These are phyloP conservation scores for Bretziella fagacearum DNA, from an alignment of 2,329 filamentous ascomycete species.

Conservation along the genomic window DNA sequence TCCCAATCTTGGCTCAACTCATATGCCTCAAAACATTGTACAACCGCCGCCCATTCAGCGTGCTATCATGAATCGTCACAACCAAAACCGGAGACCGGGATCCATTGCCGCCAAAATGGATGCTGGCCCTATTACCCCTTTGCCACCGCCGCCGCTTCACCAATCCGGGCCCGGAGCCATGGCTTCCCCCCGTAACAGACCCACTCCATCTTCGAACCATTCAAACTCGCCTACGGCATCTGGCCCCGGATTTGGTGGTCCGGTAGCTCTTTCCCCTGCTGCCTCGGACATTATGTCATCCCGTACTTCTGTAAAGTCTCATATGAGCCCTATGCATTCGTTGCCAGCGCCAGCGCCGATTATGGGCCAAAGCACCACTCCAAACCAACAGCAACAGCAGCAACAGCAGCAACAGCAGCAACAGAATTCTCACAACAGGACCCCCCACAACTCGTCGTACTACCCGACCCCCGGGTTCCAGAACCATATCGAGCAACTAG, in stretches of 20 bases:
- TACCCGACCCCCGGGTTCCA: conserved; percentile 74
- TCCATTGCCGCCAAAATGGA: conserved; percentile 62
- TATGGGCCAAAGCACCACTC: conserved; percentile 4
- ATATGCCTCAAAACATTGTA: conserved; percentile 49
- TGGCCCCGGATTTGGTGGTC: conserved; percentile 26
- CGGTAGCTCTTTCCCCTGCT: conserved; percentile 27
- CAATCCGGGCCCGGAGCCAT: conserved; percentile 27
- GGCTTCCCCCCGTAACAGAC: conserved; percentile 52
- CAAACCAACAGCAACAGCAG: no score
- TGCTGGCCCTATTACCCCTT: conserved; percentile 27
- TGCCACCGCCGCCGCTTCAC: conserved; percentile 31
- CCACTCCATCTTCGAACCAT: conserved; percentile 62
- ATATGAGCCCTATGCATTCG: conserved; percentile 21
- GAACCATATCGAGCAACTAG: conserved; percentile 87
- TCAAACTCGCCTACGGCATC: conserved; percentile 38
- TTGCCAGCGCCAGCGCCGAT: conserved; percentile 11
- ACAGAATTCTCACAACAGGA: conserved; percentile 9
- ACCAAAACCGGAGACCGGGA: conserved; percentile 53
- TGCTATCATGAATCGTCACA: conserved; percentile 65
- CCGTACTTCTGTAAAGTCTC: conserved; percentile 20
- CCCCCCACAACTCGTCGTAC: conserved; percentile 32
- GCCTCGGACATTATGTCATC: conserved; percentile 27
- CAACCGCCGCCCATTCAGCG: conserved; percentile 64
- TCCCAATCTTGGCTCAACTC: conserved; percentile 56
- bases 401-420: conserved; percentile 11